Percentiles rank a stretch among this genome's conserved stretches.
phyloP scores from a whole-genome alignment of 768 basidiomycete genomes.

The Amanita subjunquillea region DNA sequence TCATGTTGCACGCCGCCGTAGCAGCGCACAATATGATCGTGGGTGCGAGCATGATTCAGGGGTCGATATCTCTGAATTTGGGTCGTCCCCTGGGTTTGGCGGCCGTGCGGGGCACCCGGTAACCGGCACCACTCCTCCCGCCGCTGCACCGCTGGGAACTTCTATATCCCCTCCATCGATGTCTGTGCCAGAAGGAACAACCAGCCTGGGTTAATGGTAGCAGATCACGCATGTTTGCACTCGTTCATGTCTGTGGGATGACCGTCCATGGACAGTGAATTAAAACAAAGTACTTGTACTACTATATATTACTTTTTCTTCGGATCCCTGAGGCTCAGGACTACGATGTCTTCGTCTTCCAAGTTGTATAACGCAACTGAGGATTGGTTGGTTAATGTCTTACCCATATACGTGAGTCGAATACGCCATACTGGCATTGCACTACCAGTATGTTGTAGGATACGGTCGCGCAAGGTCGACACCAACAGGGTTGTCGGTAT shows the following conservation, averaged over 20 bases:
- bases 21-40: background rate
- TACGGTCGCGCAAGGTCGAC: conserved; percentile 84
- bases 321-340: conserved; percentile 64
- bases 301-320: conserved; percentile 50
- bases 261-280: background rate
- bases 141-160: background rate
- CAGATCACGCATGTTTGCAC: background rate
- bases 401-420: conserved; percentile 67
- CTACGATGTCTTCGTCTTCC: conserved; percentile 81
- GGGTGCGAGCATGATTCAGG: background rate
- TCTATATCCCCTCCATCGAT: background rate
- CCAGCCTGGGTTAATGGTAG: background rate
- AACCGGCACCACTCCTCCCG: background rate
- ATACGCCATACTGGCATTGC: conserved; percentile 74
- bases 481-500: conserved; percentile 78
- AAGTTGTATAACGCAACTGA: conserved; percentile 83
- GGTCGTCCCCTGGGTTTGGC: background rate
- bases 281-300: background rate
- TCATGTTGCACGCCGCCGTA: background rate
- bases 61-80: background rate
- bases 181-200: background rate
- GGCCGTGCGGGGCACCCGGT: background rate
- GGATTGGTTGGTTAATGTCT: conserved; percentile 80
- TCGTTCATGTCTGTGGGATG: background rate
- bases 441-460: conserved; percentile 69